Percentiles rank a stretch among this genome's conserved stretches.
These are phyloP conservation scores for Pleodorina starrii DNA, from an alignment of 139 green algal species.

Conservation along the genomic window DNA sequence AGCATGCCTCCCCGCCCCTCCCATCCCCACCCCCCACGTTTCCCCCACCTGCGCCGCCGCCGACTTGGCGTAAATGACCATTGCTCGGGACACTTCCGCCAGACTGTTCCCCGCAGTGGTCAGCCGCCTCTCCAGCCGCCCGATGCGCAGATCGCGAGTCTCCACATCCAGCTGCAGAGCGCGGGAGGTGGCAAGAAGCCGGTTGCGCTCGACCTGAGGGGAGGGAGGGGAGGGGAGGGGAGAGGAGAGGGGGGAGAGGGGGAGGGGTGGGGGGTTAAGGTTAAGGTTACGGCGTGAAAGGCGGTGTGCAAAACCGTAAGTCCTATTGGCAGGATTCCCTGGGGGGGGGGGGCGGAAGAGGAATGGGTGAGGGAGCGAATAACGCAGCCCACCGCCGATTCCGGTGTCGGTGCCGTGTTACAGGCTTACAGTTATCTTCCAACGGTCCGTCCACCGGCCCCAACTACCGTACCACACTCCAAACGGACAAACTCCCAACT, in stretches of 20 bases:
- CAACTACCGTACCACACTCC: not conserved
- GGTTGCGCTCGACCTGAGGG: slow-evolving; percentile 40
- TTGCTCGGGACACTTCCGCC: slow-evolving; percentile 13
- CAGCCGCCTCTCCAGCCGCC: not conserved
- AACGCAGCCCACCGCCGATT: no score
- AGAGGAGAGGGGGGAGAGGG: not conserved
- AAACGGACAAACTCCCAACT: not conserved
- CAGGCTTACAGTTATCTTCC: no score
- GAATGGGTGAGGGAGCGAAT: no score
- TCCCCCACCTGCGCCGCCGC: slow-evolving; percentile 27
- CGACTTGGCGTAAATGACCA: slow-evolving; percentile 50
- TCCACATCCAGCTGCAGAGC: not conserved
- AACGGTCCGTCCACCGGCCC: no score
- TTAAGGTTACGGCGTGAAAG: not conserved
- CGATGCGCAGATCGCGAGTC: not conserved
- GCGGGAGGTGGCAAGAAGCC: not conserved
- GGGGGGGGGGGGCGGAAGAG: no score
- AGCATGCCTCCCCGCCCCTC: not conserved
- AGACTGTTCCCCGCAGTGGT: not conserved
- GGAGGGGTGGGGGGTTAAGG: not conserved
- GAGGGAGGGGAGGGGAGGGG: not conserved
- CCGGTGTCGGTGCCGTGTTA: no score
- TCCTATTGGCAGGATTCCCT: no score
- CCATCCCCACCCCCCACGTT: not conserved
- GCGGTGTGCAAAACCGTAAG: no score